A percentile compares a stretch with the other conserved stretches of the same genome.
Conservation (phyloP, 108 stramenopile species). For the Nitzschia palea region DNA sequence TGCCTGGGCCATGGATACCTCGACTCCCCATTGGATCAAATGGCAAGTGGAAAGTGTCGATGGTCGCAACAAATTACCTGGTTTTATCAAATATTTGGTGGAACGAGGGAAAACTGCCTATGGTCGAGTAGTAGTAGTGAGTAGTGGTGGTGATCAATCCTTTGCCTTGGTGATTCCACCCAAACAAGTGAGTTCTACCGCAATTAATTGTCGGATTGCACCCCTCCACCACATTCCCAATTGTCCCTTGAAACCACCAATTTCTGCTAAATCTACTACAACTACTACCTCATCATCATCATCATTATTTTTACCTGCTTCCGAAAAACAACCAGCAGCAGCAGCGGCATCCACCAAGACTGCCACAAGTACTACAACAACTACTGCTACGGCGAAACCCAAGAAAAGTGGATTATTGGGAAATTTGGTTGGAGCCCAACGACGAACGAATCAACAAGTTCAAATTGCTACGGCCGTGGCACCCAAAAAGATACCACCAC, state of each 20-base stretch:
- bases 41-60: conserved; percentile 52
- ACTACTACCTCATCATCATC: not conserved
- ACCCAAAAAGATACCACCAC: not conserved
- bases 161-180: conserved; percentile 63
- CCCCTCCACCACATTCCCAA: conserved; percentile 32
- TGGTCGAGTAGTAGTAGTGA: conserved; percentile 68
- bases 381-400: conserved; percentile 8
- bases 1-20: conserved; percentile 59
- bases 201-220: conserved; percentile 38
- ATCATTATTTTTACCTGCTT: not conserved
- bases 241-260: conserved; percentile 34
- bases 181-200: conserved; percentile 44
- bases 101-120: conserved; percentile 74
- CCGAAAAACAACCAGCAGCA: conserved; percentile 21
- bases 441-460: conserved; percentile 75
- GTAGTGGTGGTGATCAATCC: too few relatives aligned
- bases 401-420: conserved; percentile 67
- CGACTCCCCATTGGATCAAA: not conserved
- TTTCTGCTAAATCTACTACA: conserved; percentile 23
- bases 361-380: not conserved
- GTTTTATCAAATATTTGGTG: conserved; percentile 69
- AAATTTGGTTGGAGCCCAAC: conserved; percentile 65
- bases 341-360: conserved; percentile 17
- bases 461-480: conserved; percentile 28
- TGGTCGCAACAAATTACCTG: conserved; percentile 72